Conservation (phyloP, 441 rosid species). For the Syzygium syzygioides region DNA sequence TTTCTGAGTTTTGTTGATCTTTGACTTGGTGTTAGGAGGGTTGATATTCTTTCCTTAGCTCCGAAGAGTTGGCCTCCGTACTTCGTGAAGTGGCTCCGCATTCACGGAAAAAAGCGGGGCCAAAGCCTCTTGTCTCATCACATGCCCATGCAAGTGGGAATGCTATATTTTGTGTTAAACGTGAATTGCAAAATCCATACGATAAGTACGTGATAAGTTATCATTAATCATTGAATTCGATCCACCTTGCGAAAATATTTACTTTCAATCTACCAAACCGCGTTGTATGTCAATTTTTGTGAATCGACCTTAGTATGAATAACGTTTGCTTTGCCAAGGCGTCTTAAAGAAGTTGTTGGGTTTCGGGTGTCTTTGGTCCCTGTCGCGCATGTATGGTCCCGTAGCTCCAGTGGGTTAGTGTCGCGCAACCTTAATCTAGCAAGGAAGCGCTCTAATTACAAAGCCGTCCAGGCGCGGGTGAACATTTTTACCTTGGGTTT, state of each 20-base stretch:
- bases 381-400: too few species aligned
- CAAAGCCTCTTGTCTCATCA: neutral
- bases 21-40: neutral
- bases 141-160: neutral
- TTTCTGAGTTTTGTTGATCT: neutral
- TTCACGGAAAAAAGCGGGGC: neutral
- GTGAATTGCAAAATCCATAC: neutral
- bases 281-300: neutral
- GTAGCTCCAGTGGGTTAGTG: neutral
- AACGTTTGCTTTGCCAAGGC: neutral
- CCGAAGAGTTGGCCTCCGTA: slow-evolving; percentile 6
- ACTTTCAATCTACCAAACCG: neutral
- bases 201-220: neutral
- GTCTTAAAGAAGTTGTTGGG: neutral
- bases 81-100: neutral
- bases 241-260: neutral
- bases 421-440: neutral
- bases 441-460: neutral
- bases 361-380: neutral
- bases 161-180: neutral
- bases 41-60: slow-evolving; percentile 23
- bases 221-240: neutral
- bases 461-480: neutral
- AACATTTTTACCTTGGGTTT: neutral
- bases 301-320: neutral